A percentile compares a stretch with the other conserved stretches of the same genome.
These are phyloP conservation scores for Starmerella riodocensis DNA, from an alignment of 805 yeast genomes.

Conservation along the genomic window DNA sequence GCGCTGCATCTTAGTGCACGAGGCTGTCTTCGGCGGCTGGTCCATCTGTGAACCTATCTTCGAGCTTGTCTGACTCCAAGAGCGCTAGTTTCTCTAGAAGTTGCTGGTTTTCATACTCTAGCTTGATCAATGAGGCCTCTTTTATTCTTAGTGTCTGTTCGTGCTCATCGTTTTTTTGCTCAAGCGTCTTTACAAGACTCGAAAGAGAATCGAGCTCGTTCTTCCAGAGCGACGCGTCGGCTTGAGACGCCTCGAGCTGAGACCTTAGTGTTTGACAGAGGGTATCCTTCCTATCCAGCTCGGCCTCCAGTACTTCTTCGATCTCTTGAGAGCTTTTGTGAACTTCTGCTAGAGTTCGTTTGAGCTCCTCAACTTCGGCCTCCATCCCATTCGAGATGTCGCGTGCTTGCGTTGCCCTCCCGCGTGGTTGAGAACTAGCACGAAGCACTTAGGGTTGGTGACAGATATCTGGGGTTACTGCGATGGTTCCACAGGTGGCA, in stretches of 20 bases:
- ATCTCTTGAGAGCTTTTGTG: slow-evolving; percentile 34
- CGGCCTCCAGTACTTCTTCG: slow-evolving; percentile 35
- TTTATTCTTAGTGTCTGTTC: slow-evolving; percentile 31
- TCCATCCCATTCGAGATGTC: slow-evolving; percentile 4
- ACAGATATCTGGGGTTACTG: too few relatives aligned
- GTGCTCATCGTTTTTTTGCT: slow-evolving; percentile 33
- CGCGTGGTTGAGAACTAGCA: too few relatives aligned
- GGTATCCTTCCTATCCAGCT: slow-evolving; percentile 28
- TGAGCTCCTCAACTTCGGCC: slow-evolving; percentile 32
- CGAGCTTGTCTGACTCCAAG: slow-evolving; percentile 33
- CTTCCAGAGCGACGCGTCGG: slow-evolving; percentile 22
- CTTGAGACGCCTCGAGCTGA: slow-evolving; percentile 24
- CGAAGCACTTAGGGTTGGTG: too few relatives aligned
- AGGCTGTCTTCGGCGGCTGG: too few relatives aligned
- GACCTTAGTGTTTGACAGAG: slow-evolving; percentile 20
- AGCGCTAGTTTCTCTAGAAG: slow-evolving; percentile 31
- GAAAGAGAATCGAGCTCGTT: slow-evolving; percentile 11
- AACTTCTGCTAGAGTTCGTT: slow-evolving; percentile 33
- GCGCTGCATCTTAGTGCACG: too few relatives aligned
- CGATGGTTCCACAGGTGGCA: too few relatives aligned
- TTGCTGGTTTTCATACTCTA: slow-evolving; percentile 29
- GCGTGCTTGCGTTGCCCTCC: too few relatives aligned
- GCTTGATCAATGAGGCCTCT: slow-evolving; percentile 18
- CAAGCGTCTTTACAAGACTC: slow-evolving; percentile 31
- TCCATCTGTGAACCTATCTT: too few relatives aligned